A percentile compares a stretch with the other conserved stretches of the same genome.
These are phyloP conservation scores for Mortierella sp. DNA, from an alignment of 371 early-diverging fungal genomes.

Conservation along the genomic window DNA sequence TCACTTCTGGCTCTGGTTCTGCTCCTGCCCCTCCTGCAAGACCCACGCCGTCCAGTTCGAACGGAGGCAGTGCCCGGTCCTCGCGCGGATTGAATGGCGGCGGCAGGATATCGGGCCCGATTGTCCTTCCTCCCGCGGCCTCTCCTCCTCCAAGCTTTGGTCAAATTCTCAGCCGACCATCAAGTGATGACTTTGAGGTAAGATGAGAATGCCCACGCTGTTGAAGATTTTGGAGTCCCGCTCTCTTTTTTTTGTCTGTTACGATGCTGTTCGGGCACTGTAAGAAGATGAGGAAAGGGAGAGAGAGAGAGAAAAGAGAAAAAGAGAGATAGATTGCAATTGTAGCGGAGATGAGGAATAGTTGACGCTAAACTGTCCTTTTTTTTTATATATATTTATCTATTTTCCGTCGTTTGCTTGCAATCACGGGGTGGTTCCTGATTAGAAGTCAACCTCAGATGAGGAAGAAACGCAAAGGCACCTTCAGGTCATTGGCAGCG, in stretches of 20 bases:
- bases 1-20: neutral
- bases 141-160: constrained; percentile 36
- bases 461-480: constrained; percentile 37
- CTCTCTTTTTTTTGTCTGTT: neutral
- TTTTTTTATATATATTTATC: too few relatives aligned
- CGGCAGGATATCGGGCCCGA: constrained; percentile 27
- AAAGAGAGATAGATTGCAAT: neutral
- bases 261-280: neutral
- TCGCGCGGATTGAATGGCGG: constrained; percentile 32
- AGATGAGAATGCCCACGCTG: constrained; percentile 3
- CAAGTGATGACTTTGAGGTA: constrained; percentile 42
- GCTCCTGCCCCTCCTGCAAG: neutral
- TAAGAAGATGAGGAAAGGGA: too few relatives aligned
- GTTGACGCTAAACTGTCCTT: too few relatives aligned
- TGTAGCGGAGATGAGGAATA: neutral
- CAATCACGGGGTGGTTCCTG: too few relatives aligned
- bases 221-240: neutral
- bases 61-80: neutral
- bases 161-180: constrained; percentile 18
- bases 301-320: neutral
- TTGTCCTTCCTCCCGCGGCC: constrained; percentile 34
- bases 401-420: too few relatives aligned
- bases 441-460: constrained; percentile 28
- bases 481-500: constrained; percentile 35
- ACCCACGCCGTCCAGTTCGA: constrained; percentile 28